Conservation (phyloP, 129 eudicot genomes). For the Solidago caesia region DNA sequence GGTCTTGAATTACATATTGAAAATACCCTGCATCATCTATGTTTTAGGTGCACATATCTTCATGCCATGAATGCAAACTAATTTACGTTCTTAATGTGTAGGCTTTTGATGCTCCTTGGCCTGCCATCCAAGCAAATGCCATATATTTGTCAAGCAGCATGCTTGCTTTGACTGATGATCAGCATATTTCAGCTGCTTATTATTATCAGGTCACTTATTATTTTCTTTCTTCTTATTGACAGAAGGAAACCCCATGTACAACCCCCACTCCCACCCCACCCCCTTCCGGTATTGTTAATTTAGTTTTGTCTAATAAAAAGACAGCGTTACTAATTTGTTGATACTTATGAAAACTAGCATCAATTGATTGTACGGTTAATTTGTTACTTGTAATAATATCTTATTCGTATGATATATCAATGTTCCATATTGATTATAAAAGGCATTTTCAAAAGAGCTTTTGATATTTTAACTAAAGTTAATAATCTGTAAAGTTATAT, state of each 20-base stretch:
- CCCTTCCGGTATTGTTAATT: no score
- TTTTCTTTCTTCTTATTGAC: background rate
- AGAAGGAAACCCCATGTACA: background rate
- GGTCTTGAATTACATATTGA: constrained; percentile 38
- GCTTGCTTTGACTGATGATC: constrained; percentile 79
- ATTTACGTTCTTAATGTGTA: constrained; percentile 29
- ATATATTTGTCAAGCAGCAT: constrained; percentile 84
- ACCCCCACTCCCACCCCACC: background rate
- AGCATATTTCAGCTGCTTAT: constrained; percentile 63
- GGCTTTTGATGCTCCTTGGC: constrained; percentile 99
- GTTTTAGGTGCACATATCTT: background rate
- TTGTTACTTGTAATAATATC: background rate
- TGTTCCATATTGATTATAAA: no score
- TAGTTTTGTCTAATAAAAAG: no score
- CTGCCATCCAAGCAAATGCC: constrained; percentile 94
- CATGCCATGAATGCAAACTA: background rate
- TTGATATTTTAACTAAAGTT: no score
- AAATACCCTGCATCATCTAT: background rate
- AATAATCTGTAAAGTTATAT: no score
- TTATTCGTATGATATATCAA: no score
- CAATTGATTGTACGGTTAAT: background rate
- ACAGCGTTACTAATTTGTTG: no score
- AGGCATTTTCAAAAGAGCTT: no score
- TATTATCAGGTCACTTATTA: constrained; percentile 52
- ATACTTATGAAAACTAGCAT: background rate